phyloP scores from a whole-genome alignment of 2,329 filamentous ascomycete species.

The Alternaria atra region DNA sequence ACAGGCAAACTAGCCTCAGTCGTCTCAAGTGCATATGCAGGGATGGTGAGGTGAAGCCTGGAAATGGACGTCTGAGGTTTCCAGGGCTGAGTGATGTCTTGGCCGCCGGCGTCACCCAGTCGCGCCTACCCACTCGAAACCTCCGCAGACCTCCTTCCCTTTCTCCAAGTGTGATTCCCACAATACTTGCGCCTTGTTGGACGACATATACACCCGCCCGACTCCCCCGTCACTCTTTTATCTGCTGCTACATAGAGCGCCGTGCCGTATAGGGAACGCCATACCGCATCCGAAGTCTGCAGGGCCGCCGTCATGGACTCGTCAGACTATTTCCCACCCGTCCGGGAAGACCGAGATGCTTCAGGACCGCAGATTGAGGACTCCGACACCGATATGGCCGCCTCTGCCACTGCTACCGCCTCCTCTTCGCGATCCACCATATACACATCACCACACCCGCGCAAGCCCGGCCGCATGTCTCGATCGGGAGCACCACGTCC shows the following conservation, averaged over 20 bases:
- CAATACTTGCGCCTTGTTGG: slow-evolving; percentile 3
- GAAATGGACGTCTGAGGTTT: slow-evolving; percentile 16
- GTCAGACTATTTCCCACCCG: slow-evolving; percentile 43
- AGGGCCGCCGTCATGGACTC: slow-evolving; percentile 40
- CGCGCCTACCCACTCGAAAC: slow-evolving; percentile 18
- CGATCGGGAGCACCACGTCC: slow-evolving; percentile 54
- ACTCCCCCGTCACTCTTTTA: neutral
- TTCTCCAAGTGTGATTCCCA: slow-evolving; percentile 2
- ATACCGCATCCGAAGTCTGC: slow-evolving; percentile 17
- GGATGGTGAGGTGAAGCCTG: slow-evolving; percentile 10
- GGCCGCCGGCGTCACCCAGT: slow-evolving; percentile 20
- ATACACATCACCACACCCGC: slow-evolving; percentile 48
- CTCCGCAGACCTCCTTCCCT: slow-evolving; percentile 15
- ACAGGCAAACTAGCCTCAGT: slow-evolving; percentile 12
- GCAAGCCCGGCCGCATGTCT: slow-evolving; percentile 52
- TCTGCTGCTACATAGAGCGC: slow-evolving; percentile 12
- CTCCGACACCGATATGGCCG: slow-evolving; percentile 49
- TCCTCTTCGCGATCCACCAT: slow-evolving; percentile 46
- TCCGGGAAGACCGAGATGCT: slow-evolving; percentile 31
- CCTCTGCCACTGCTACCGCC: slow-evolving; percentile 42
- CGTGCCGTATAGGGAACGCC: slow-evolving; percentile 17
- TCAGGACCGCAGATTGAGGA: slow-evolving; percentile 37
- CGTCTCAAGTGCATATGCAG: slow-evolving; percentile 14
- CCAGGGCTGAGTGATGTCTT: slow-evolving; percentile 21
- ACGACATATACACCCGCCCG: slow-evolving; percentile 1